These are phyloP conservation scores for Globisporangium camurandrum DNA, from an alignment of 352 stramenopile genomes.

Conservation along the genomic window DNA sequence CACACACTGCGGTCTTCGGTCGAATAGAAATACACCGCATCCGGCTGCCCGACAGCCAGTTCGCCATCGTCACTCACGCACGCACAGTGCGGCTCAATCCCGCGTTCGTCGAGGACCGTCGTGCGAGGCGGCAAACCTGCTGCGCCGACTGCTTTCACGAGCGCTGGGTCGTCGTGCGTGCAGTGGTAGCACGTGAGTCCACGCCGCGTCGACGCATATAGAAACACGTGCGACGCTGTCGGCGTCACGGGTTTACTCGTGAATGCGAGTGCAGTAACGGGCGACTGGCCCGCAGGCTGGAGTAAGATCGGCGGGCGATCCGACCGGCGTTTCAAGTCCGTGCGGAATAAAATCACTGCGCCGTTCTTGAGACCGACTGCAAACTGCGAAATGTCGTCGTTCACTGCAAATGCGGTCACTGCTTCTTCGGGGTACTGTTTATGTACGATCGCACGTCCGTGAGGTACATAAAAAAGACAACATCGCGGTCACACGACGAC, in stretches of 20 bases:
- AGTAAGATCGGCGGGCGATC: conserved; percentile 64
- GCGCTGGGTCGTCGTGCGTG: conserved; percentile 70
- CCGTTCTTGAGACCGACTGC: conserved; percentile 77
- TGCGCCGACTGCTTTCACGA: conserved; percentile 60
- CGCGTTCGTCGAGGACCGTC: conserved; percentile 73
- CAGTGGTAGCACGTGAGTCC: conserved; percentile 83
- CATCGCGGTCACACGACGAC: neutral
- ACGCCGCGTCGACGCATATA: conserved; percentile 73
- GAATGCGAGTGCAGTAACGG: conserved; percentile 72
- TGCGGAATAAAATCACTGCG: conserved; percentile 76
- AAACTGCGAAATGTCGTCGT: conserved; percentile 77
- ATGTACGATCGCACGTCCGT: neutral
- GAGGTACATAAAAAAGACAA: neutral
- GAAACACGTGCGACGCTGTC: conserved; percentile 55
- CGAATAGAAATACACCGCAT: conserved; percentile 88
- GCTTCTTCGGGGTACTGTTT: conserved; percentile 72
- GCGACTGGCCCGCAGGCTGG: conserved; percentile 71
- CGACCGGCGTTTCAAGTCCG: conserved; percentile 67
- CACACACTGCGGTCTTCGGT: conserved; percentile 83
- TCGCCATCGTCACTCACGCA: conserved; percentile 83
- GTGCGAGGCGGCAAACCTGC: conserved; percentile 57
- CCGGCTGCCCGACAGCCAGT: conserved; percentile 74
- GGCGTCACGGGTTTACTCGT: conserved; percentile 68
- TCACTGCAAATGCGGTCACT: conserved; percentile 80
- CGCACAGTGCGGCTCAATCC: conserved; percentile 73